Percentiles rank a stretch among this genome's conserved stretches.
Evolutionary conservation across 169 alveolate species (phyloP).

Genomic region (Fabrea salina): DNA sequence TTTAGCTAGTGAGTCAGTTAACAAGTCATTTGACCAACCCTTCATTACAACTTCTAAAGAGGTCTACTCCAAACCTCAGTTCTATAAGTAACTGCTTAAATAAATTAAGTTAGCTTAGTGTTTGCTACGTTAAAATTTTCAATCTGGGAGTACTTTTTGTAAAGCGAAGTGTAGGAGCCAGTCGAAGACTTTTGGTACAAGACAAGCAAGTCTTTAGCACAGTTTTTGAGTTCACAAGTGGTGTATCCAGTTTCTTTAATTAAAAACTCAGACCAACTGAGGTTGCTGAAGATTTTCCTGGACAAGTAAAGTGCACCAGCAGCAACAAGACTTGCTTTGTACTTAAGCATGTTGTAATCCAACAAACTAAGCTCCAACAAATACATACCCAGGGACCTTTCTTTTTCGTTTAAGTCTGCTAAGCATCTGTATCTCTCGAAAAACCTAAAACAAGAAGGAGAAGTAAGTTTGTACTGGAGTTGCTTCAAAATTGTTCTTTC

Average conservation of each 20-base stretch:
- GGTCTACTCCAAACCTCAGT: too few relatives aligned
- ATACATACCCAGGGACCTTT: constrained; percentile 55
- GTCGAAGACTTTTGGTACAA: neutral
- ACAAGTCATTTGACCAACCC: too few relatives aligned
- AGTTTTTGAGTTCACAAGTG: neutral
- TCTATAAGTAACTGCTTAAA: too few relatives aligned
- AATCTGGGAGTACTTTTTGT: neutral
- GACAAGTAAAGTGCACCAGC: constrained; percentile 72
- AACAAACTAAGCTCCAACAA: constrained; percentile 67
- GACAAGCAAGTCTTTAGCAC: neutral
- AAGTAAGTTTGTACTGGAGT: constrained; percentile 53
- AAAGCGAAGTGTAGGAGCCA: neutral
- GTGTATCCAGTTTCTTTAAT: neutral
- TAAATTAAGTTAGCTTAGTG: too few relatives aligned
- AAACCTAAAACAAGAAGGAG: constrained; percentile 61
- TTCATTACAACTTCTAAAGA: too few relatives aligned
- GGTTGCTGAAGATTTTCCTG: constrained; percentile 50
- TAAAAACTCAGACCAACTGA: constrained; percentile 34
- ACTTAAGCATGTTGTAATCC: constrained; percentile 63
- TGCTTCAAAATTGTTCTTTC: constrained; percentile 58
- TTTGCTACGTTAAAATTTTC: too few relatives aligned
- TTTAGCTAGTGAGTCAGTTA: too few relatives aligned
- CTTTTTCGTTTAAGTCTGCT: constrained; percentile 43
- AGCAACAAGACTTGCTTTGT: constrained; percentile 64
- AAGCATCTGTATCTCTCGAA: constrained; percentile 59